phyloP scores from a whole-genome alignment of 2,329 filamentous ascomycete species.

The Colletotrichum sp. region DNA sequence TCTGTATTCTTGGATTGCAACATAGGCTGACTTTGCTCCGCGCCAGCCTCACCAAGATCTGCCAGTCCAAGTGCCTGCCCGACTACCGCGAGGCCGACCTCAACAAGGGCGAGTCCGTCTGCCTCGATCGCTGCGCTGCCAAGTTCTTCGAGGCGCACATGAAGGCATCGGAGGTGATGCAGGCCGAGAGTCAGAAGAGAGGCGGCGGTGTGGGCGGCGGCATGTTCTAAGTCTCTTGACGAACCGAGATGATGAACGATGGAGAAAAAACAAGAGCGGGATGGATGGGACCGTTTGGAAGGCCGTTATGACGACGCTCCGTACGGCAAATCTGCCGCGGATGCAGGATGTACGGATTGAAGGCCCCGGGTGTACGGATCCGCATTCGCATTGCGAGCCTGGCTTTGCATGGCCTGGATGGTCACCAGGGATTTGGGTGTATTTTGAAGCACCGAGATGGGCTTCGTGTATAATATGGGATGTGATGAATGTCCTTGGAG shows the following conservation, averaged over 20 bases:
- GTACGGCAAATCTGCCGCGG: not conserved
- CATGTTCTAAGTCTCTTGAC: constrained; percentile 37
- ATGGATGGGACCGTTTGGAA: not conserved
- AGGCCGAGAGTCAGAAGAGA: constrained; percentile 78
- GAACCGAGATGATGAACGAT: not conserved
- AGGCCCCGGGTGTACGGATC: not conserved
- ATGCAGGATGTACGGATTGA: not conserved
- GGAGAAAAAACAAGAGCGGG: not conserved
- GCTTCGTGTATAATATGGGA: constrained; percentile 14
- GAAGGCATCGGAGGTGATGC: constrained; percentile 97
- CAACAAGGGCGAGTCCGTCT: constrained; percentile 98
- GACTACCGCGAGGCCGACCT: constrained; percentile 96
- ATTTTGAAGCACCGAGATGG: constrained; percentile 3
- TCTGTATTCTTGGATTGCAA: not conserved
- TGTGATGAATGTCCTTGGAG: not conserved
- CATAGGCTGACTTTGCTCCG: not conserved
- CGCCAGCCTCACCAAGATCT: constrained; percentile 80
- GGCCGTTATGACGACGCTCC: not conserved
- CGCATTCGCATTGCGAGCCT: not conserved
- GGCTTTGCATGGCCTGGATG: not conserved
- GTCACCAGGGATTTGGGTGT: not conserved
- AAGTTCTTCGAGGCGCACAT: constrained; percentile 99
- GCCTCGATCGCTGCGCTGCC: constrained; percentile 93
- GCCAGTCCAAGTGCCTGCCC: constrained; percentile 93
- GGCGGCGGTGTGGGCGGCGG: constrained; percentile 61